Conservation (phyloP, 805 yeast genomes). For the Blastobotrys mokoenaii region DNA sequence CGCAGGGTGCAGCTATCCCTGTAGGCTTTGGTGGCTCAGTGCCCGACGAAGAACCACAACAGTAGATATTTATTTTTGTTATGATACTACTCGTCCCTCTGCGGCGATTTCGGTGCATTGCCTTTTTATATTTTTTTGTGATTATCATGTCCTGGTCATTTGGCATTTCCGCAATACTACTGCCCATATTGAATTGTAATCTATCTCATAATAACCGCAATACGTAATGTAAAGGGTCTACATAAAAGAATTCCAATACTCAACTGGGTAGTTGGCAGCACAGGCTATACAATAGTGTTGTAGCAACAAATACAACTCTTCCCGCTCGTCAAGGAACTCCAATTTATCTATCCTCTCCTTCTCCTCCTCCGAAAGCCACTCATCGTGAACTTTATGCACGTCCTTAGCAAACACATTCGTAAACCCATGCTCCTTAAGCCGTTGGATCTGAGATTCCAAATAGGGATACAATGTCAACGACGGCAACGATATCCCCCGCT, state of each 20-base stretch:
- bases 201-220: too few species aligned
- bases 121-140: too few species aligned
- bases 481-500: conserved; percentile 55
- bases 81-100: background rate
- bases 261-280: conserved; percentile 22
- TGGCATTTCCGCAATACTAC: too few species aligned
- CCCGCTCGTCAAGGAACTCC: conserved; percentile 68
- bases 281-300: conserved; percentile 49
- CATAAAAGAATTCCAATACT: too few species aligned
- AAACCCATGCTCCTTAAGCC: conserved; percentile 31
- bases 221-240: too few species aligned
- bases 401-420: conserved; percentile 32
- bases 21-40: conserved; percentile 46
- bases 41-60: background rate
- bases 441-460: conserved; percentile 30
- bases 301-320: conserved; percentile 55
- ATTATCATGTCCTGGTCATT: too few species aligned
- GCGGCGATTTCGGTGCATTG: too few species aligned
- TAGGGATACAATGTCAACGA: conserved; percentile 47
- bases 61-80: background rate
- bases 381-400: conserved; percentile 32
- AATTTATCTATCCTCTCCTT: conserved; percentile 39
- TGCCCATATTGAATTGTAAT: too few species aligned
- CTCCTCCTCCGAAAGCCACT: conserved; percentile 40
- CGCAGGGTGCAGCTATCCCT: conserved; percentile 35